phyloP scores from a whole-genome alignment of 352 stramenopile genomes.

The Pythium periplocum region DNA sequence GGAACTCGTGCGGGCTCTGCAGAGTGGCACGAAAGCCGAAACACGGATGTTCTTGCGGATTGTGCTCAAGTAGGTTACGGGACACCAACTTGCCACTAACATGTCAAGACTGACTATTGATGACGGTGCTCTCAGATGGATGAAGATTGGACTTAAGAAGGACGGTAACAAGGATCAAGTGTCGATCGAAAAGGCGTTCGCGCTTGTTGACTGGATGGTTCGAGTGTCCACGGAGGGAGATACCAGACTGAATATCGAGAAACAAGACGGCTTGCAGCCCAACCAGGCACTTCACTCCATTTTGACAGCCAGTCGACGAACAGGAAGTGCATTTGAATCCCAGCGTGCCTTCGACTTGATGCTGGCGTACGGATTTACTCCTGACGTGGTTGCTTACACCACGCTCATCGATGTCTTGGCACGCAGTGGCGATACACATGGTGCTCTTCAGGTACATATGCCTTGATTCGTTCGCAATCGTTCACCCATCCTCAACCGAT shows the following conservation, averaged over 20 bases:
- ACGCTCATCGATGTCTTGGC: conserved; percentile 67
- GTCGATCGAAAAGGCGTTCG: conserved; percentile 57
- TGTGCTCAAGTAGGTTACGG: not conserved
- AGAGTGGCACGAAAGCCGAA: not conserved
- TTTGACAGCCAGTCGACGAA: conserved; percentile 43
- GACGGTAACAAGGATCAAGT: conserved; percentile 43
- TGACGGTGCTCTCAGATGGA: conserved; percentile 26
- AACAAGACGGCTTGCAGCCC: conserved; percentile 37
- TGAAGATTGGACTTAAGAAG: conserved; percentile 58
- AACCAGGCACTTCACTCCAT: conserved; percentile 76
- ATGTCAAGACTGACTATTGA: too few species aligned
- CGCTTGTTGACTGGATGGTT: conserved; percentile 64
- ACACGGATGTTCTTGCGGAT: not conserved
- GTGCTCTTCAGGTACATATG: conserved; percentile 35
- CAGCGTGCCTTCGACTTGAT: conserved; percentile 56
- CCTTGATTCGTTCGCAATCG: too few species aligned
- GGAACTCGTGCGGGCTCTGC: too few species aligned
- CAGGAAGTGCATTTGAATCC: conserved; percentile 19
- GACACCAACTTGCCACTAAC: too few species aligned
- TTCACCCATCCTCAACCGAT: too few species aligned
- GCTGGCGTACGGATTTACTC: conserved; percentile 37
- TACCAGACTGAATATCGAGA: conserved; percentile 23
- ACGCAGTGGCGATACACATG: conserved; percentile 33
- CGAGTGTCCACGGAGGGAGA: conserved; percentile 44
- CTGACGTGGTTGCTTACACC: conserved; percentile 75